Percentiles rank a stretch among this genome's conserved stretches.
Conservation (phyloP, 306 rosid species). For the Parietaria judaica region DNA sequence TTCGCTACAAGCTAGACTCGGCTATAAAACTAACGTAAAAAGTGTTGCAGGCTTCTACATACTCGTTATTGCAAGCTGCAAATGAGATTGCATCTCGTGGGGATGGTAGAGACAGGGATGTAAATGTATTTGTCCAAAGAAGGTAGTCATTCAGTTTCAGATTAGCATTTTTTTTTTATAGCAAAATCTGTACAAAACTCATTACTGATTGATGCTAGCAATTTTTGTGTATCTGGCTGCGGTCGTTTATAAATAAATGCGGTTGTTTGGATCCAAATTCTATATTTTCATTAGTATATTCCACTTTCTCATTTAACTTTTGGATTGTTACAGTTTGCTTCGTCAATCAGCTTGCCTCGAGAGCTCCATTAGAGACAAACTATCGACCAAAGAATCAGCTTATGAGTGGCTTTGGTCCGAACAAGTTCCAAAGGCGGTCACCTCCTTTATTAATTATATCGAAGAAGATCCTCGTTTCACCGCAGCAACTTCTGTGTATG, state of each 20-base stretch:
- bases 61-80: slow-evolving; percentile 84
- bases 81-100: slow-evolving; percentile 69
- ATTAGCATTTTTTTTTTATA: slow-evolving; percentile 6
- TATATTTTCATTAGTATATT: slow-evolving; percentile 8
- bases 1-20: not conserved
- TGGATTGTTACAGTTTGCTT: slow-evolving; percentile 60
- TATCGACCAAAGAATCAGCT: slow-evolving; percentile 74
- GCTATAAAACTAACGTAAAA: slow-evolving; percentile 4
- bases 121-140: slow-evolving; percentile 66
- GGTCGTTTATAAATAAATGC: no score
- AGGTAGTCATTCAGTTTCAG: slow-evolving; percentile 44
- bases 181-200: no score
- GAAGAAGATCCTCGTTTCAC: slow-evolving; percentile 56
- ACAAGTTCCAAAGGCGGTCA: slow-evolving; percentile 67
- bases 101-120: slow-evolving; percentile 62
- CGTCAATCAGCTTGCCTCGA: slow-evolving; percentile 77
- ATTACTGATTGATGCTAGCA: no score
- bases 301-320: slow-evolving; percentile 18
- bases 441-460: slow-evolving; percentile 63
- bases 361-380: slow-evolving; percentile 67
- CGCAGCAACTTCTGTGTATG: slow-evolving; percentile 66
- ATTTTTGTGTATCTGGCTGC: no score
- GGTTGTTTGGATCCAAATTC: not conserved
- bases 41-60: slow-evolving; percentile 73
- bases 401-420: slow-evolving; percentile 91